Evolutionary conservation across 2,329 filamentous ascomycete species (phyloP), one percentile per base, ranked within the genome.

Genomic region (Penicillium sp.): DNA sequence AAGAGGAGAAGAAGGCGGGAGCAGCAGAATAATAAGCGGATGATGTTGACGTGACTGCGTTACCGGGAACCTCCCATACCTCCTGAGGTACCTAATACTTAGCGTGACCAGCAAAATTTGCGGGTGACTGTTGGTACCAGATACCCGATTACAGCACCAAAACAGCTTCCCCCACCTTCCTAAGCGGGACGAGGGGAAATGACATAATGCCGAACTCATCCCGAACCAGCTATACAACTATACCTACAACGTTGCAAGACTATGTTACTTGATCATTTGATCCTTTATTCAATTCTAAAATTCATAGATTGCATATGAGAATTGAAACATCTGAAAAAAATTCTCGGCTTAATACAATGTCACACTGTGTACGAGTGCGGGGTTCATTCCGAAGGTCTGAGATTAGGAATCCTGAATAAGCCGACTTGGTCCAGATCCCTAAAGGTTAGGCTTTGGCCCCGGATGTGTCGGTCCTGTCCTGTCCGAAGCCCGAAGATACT

Each of bases 21-120:
- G 58, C 53, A 39, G 52, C 56, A 63, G 54, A 56, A 63, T 66
- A 65, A 65, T 60, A 64, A 63, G 57, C 47, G 60, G 58, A 62
- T 61, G 61, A 65, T 66, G 64, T 65, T 65, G 63, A 65, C 63
- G 64, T 66, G 63, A 66, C 64, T 61, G 27, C 29, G 27, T 31
- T 45, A 46, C 50, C 50, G 50, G 50, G 29, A 52, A 37, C 26
- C 49, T 44, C n/a, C 37, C 39, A 44, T 8, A 33, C 27, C 22
- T n/a, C 7, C 2, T 3, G 2, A 53, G 43, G 39, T 53, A 27
- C 21, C 16, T 3, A 19, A 13, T 46, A 53, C 50, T 33, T 44
- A 26, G 6, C 16, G 8, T 37, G 27, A 33, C 21, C 8, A 33
- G 26, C 27, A 35, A 21, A 42, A 16, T 33, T 19, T 14, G 22